These are phyloP conservation scores for Vitis hybrid DNA, from an alignment of 177 flowering plant species.

Conservation along the genomic window DNA sequence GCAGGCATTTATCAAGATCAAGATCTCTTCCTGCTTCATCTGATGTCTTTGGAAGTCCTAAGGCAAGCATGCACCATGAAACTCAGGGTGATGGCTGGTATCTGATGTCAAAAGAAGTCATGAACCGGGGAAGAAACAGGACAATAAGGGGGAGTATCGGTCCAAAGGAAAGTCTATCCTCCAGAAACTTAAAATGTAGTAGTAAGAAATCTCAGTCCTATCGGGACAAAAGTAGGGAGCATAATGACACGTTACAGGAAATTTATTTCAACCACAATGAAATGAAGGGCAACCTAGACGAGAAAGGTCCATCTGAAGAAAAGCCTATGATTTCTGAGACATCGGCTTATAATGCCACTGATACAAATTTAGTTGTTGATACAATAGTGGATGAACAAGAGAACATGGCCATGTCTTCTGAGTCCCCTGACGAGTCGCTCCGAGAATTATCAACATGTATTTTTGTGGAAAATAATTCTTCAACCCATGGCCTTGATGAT, in stretches of 20 bases:
- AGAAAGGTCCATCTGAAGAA: slow-evolving; percentile 23
- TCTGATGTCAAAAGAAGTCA: slow-evolving; percentile 25
- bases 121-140: slow-evolving; percentile 24
- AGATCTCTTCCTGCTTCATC: slow-evolving; percentile 65
- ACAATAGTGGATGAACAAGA: slow-evolving; percentile 12
- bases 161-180: slow-evolving; percentile 22
- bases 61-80: slow-evolving; percentile 26
- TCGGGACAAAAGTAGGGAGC: slow-evolving; percentile 12
- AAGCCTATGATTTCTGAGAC: slow-evolving; percentile 19
- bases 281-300: slow-evolving; percentile 12
- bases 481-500: slow-evolving; percentile 20
- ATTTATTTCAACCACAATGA: slow-evolving; percentile 17
- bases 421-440: slow-evolving; percentile 15
- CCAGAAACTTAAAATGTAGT: slow-evolving; percentile 27
- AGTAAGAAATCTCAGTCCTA: slow-evolving; percentile 26
- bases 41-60: slow-evolving; percentile 29
- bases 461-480: slow-evolving; percentile 14
- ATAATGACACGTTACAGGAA: slow-evolving; percentile 21
- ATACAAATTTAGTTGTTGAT: slow-evolving; percentile 19
- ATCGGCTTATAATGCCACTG: slow-evolving; percentile 10
- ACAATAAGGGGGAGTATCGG: slow-evolving; percentile 18
- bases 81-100: slow-evolving; percentile 22
- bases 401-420: slow-evolving; percentile 13
- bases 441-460: slow-evolving; percentile 20
- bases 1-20: slow-evolving; percentile 44